These are phyloP conservation scores for Mrakia frigida DNA, from an alignment of 768 basidiomycete species.

Conservation along the genomic window DNA sequence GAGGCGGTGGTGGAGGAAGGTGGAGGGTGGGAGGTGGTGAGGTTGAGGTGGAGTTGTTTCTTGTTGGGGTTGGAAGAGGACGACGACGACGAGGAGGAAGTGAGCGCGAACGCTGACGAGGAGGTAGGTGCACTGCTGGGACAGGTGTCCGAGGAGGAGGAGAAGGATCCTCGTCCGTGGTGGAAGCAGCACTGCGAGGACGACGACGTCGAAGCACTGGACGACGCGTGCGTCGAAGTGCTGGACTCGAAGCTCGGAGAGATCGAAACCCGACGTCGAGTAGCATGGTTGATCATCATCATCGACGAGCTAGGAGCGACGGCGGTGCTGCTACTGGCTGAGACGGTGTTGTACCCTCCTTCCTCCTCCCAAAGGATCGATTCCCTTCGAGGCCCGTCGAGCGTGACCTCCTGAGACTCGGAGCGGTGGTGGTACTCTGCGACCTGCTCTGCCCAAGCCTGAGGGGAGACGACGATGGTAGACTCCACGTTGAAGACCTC, in stretches of 20 bases:
- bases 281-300: neutral
- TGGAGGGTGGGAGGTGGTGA: neutral
- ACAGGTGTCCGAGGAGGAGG: neutral
- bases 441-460: constrained; percentile 12
- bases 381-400: neutral
- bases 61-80: neutral
- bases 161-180: neutral
- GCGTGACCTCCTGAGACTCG: neutral
- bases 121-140: neutral
- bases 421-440: neutral
- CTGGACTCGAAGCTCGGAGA: neutral
- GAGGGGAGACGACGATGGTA: neutral
- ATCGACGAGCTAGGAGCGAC: neutral
- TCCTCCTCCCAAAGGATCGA: neutral
- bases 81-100: neutral
- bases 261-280: neutral
- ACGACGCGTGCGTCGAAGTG: neutral
- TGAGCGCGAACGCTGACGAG: neutral
- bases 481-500: neutral
- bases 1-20: neutral
- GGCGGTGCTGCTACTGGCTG: neutral
- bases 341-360: neutral
- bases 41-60: neutral
- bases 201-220: neutral
- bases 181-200: neutral